Conservation (phyloP, 2,329 filamentous ascomycete genomes). For the Cladosporium sp. region DNA sequence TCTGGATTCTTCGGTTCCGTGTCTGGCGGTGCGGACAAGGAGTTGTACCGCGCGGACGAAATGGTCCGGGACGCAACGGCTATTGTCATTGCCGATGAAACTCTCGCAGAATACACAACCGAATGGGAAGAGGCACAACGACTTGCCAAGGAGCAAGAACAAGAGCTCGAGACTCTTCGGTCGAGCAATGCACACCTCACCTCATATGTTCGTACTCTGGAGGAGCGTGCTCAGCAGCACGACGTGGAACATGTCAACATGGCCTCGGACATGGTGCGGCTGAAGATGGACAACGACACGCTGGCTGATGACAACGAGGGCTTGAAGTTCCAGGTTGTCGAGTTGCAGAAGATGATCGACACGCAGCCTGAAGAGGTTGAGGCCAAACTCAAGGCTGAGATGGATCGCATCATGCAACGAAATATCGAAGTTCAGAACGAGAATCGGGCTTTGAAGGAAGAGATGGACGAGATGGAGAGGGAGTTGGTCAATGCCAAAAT, state of each 20-base stretch:
- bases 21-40: conserved; percentile 85
- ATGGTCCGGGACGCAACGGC: conserved; percentile 91
- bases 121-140: conserved; percentile 94
- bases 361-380: conserved; percentile 89
- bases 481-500: conserved; percentile 92
- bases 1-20: conserved; percentile 97
- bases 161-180: conserved; percentile 74
- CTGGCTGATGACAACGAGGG: conserved; percentile 87
- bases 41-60: conserved; percentile 91
- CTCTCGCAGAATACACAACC: conserved; percentile 73
- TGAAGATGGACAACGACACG: conserved; percentile 91
- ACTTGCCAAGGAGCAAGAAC: conserved; percentile 77
- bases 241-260: conserved; percentile 89
- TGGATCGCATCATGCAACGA: conserved; percentile 86
- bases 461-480: conserved; percentile 88
- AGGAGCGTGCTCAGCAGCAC: conserved; percentile 82
- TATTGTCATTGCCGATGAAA: conserved; percentile 79
- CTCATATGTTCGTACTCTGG: conserved; percentile 77
- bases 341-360: conserved; percentile 83
- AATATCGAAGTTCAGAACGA: conserved; percentile 94
- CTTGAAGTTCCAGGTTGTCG: conserved; percentile 78
- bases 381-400: conserved; percentile 74
- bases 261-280: conserved; percentile 85
- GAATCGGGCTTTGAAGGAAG: conserved; percentile 84
- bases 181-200: conserved; percentile 66